A percentile compares a stretch with the other conserved stretches of the same genome.
These are phyloP conservation scores for Fusarium neocosmosporiellum DNA, from an alignment of 2,329 filamentous ascomycete genomes.

Conservation along the genomic window DNA sequence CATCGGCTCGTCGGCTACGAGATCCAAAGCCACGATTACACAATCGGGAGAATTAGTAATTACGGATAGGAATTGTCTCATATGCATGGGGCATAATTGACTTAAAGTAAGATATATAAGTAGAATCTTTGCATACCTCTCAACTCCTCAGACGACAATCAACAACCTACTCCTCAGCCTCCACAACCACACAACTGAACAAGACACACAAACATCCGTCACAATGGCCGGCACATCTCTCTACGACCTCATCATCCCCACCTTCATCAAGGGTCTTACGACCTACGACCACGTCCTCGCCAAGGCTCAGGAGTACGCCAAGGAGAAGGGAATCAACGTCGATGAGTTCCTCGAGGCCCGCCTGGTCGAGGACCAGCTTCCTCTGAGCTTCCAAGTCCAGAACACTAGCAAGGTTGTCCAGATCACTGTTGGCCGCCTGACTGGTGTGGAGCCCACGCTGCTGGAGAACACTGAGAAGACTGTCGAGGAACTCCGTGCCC, in stretches of 20 bases:
- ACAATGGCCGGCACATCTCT: conserved; percentile 24
- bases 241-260: conserved; percentile 29
- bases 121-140: neutral
- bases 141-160: neutral
- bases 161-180: neutral
- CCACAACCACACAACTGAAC: neutral
- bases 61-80: neutral
- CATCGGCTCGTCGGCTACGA: neutral
- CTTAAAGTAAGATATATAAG: neutral
- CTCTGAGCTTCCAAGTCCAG: conserved; percentile 35
- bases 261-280: conserved; percentile 24
- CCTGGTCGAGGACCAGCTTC: conserved; percentile 33
- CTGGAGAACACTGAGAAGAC: conserved; percentile 29
- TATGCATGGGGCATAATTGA: neutral
- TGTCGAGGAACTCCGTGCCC: conserved; percentile 19
- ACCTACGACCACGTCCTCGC: conserved; percentile 30
- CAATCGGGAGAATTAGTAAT: neutral
- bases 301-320: conserved; percentile 35
- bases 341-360: conserved; percentile 25
- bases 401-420: conserved; percentile 27
- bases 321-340: conserved; percentile 27
- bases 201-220: neutral
- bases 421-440: conserved; percentile 22
- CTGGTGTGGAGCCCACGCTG: conserved; percentile 23
- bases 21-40: neutral